Evolutionary conservation across 306 rosid genomes (phyloP).

Genomic region (Rubus parviflorus): DNA sequence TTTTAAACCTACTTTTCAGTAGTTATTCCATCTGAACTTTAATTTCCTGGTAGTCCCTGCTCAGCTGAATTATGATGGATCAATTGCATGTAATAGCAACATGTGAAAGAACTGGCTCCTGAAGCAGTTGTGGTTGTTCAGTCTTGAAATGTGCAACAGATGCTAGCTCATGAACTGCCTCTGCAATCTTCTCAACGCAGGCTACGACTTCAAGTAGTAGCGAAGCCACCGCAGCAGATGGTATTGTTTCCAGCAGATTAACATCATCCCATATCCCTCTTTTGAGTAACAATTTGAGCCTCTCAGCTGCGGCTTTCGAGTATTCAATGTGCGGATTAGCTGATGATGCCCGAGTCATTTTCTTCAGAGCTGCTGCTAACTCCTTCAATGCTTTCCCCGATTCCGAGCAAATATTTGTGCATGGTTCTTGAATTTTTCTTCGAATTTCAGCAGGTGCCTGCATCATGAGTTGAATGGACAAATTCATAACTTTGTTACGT

Average conservation of each 20-base stretch:
- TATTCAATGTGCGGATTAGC: not conserved
- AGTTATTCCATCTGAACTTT: not conserved
- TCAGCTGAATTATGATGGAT: not conserved
- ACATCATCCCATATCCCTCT: not conserved
- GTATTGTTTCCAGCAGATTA: not conserved
- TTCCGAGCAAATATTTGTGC: conserved; percentile 17
- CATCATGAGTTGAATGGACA: too few species aligned
- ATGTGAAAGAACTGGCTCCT: not conserved
- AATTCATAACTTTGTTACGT: too few species aligned
- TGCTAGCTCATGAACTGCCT: conserved; percentile 16
- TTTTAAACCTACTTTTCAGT: not conserved
- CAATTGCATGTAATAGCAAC: not conserved
- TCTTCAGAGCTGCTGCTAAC: conserved; percentile 7
- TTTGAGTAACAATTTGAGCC: conserved; percentile 3
- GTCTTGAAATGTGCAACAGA: conserved; percentile 12
- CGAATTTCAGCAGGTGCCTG: conserved; percentile 13
- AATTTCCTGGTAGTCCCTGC: not conserved
- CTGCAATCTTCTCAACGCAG: conserved; percentile 7
- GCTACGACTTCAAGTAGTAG: conserved; percentile 7
- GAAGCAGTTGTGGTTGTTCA: not conserved
- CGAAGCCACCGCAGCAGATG: not conserved
- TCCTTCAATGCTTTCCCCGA: conserved; percentile 26
- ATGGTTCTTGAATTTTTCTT: conserved; percentile 4
- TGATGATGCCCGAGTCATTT: conserved; percentile 17
- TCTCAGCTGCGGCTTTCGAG: conserved; percentile 4